Percentiles rank a stretch among this genome's conserved stretches.
These are phyloP conservation scores for Penicillium odoratum DNA, from an alignment of 495 filamentous ascomycete genomes.

Conservation along the genomic window DNA sequence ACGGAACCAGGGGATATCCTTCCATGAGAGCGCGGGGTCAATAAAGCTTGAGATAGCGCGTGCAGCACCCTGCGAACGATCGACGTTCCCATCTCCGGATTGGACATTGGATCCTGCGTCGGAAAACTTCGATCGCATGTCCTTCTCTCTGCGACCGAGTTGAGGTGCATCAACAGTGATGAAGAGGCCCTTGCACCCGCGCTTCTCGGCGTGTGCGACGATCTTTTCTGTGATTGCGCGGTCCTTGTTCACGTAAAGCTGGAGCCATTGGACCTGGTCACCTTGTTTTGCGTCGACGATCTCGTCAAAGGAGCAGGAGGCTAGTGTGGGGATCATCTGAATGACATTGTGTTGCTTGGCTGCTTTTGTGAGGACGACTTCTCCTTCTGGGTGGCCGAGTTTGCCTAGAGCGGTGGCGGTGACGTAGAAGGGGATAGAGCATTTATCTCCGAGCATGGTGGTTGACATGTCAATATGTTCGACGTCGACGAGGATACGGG, in stretches of 20 bases:
- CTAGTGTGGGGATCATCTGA: slow-evolving; percentile 98
- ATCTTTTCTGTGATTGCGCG: slow-evolving; percentile 87
- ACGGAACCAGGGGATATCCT: slow-evolving; percentile 92
- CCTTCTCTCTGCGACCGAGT: slow-evolving; percentile 90
- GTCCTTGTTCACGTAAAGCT: slow-evolving; percentile 98
- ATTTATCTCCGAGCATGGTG: slow-evolving; percentile 86
- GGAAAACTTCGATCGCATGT: slow-evolving; percentile 90
- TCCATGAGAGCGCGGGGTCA: slow-evolving; percentile 87
- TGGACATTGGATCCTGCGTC: slow-evolving; percentile 87
- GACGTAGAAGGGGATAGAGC: slow-evolving; percentile 84
- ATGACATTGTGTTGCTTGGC: slow-evolving; percentile 83
- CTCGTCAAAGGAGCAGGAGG: slow-evolving; percentile 96
- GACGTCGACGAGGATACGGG: slow-evolving; percentile 80
- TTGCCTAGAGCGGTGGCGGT: slow-evolving; percentile 92
- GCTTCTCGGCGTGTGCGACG: slow-evolving; percentile 84
- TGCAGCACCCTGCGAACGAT: slow-evolving; percentile 88
- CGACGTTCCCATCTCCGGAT: slow-evolving; percentile 60
- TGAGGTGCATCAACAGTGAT: slow-evolving; percentile 98
- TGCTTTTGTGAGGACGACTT: slow-evolving; percentile 83
- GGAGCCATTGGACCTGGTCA: slow-evolving; percentile 92
- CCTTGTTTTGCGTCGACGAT: slow-evolving; percentile 81
- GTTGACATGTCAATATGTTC: slow-evolving; percentile 81
- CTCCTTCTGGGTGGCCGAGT: slow-evolving; percentile 83
- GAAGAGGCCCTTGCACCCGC: slow-evolving; percentile 94
- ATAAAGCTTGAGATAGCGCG: slow-evolving; percentile 94